Evolutionary conservation across 1,139 yeast genomes (phyloP), one percentile per base, ranked within the genome.

Genomic region (Saccharomyces hybrid): DNA sequence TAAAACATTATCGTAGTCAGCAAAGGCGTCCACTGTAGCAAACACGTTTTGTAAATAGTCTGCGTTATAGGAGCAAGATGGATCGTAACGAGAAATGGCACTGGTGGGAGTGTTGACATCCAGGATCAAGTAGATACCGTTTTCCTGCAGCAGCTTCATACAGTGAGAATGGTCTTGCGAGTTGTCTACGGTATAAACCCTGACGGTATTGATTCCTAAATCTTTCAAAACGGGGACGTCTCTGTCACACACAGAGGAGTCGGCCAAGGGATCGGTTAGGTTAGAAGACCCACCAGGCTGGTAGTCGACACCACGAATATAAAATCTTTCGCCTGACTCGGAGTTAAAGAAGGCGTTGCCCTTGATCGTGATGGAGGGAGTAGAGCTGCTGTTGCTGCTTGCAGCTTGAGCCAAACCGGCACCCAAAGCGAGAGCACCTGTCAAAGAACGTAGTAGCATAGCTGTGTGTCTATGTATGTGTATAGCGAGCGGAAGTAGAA

Each of bases 101-200:
- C 83, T 80, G 55, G 78, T 72, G 25, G 93, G 93, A 34, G 85
- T 78, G 63, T 87, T 84, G 51, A 85, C 84, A 68, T 86, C 95
- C 23, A 93, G 75, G 29, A 93, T 86, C 56, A 93, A 78, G 67
- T 93, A 93, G 48, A 93, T 91, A 0, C 98, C 98, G 0, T 96
- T 95, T 8, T 86, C 79, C 9, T 96, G 96, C 56, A 93, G 76
- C 72, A 90, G 71, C 0, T 95, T 78, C 98, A 93, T 93, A 69
- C 99, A 93, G 54, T 79, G 80, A 60, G 89, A 89, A 70, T 93
- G 99, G 67, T 90, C 81, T 59, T 88, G 73, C 54, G 84, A 81
- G 14, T 96, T 87, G 62, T 89, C 89, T 46, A 93, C 82, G 0
- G 97, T 85, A 68, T 95, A 93, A 11, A 93, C 88, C 59, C 99